Base-by-base conservation (phyloP, 2,329 filamentous ascomycete genomes). In the Sordariomycetes sp. region DNA sequence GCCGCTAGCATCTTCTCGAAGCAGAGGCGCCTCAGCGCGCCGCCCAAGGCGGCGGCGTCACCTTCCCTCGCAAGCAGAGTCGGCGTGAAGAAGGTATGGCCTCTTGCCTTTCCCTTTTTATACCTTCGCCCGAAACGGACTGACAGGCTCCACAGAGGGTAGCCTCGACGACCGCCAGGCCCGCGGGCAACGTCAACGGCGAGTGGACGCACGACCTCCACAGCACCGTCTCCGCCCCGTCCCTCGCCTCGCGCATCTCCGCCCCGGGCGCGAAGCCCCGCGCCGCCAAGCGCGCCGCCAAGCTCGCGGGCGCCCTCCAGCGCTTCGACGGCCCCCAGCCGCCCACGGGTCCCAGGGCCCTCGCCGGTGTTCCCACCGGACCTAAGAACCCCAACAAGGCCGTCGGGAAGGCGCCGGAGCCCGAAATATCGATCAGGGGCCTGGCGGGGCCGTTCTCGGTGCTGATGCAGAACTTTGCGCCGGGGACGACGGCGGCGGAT, bases 381-480 rank as follows among this genome's bases (percentile, higher is more conserved):
- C 51, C 60, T 53, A 61, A 59, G 52, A 32, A 32, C 28, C 28
- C 28, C 28, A 59, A 60, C 54, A 65, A 35, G n/a, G 20, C 45
- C 20, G 22, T 10, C 15, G 36, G 5, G 36, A 28, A 48, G 68
- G 67, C 55, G 67, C 64, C 57, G 65, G 20, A 65, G 52, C 62
- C 69, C 60, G 83, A 85, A 22, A 78, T 92, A 52, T 84, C 78
- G 39, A 91, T 94, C 62, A 77, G 82, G 56, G 89, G 89, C n/a
- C 73, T 86, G 10, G 84, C 84, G 0, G 85, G 87, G 0, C 87
- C 87, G 1, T 89, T 81, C 63, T 79, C 81, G 20, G 80, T 94
- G 25, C 79, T 89, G 67, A 87, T 86, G 2, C 85, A 88, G 69
- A 94, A 94, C 74, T 90, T 94, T 67, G 89, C 88, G 13, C 82